These are phyloP conservation scores for Isatis tinctoria DNA, from an alignment of 345 rosid genomes.

Conservation along the genomic window DNA sequence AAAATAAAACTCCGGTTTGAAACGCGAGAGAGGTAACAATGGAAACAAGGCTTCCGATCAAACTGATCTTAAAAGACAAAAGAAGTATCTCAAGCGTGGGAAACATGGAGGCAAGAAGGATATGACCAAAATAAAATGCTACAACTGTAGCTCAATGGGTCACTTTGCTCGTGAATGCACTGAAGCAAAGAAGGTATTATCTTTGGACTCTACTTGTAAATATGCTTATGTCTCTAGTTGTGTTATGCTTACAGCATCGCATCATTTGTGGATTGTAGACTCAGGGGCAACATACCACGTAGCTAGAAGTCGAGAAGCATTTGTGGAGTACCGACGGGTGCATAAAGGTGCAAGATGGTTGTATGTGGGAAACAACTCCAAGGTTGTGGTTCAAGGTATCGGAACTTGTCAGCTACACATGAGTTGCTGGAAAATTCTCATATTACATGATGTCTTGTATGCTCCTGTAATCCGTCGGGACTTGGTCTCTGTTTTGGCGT, in stretches of 20 bases:
- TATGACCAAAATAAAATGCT: background rate
- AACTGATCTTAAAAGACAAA: background rate
- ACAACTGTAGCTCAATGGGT: background rate
- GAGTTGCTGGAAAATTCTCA: background rate
- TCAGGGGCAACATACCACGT: background rate
- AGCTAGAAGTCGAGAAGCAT: background rate
- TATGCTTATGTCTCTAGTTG: conserved; percentile 9
- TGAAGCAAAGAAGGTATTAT: conserved; percentile 1
- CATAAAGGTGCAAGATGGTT: background rate
- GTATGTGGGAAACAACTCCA: background rate
- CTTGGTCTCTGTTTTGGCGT: background rate
- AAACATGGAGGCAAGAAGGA: background rate
- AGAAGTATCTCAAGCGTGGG: background rate
- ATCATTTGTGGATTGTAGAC: conserved; percentile 19
- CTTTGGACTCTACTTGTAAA: background rate
- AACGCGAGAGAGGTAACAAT: background rate
- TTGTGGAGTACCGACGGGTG: background rate
- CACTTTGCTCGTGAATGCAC: conserved; percentile 13
- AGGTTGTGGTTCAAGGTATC: background rate
- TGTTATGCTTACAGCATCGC: background rate
- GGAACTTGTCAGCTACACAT: background rate
- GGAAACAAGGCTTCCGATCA: background rate
- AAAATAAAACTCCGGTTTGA: background rate
- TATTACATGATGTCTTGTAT: background rate
- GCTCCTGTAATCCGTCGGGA: background rate